A percentile compares a stretch with the other conserved stretches of the same genome.
Conservation (phyloP, 129 eudicot genomes). For the Artemisia argyi region DNA sequence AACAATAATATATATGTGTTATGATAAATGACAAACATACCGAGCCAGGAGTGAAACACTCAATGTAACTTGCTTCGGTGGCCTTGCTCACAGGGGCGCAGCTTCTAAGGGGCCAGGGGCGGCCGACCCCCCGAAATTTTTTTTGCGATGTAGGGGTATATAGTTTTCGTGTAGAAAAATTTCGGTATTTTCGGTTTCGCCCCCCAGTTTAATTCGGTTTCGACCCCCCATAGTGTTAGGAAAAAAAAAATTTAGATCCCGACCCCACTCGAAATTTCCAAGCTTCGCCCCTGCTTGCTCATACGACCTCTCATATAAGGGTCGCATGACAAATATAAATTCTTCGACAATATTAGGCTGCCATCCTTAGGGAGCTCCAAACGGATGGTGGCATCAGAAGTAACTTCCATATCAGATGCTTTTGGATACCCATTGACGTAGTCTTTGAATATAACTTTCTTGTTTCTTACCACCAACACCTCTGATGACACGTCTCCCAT, state of each 20-base stretch:
- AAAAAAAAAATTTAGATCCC: too few species aligned
- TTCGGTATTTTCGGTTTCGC: too few species aligned
- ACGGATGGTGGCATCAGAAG: slow-evolving; percentile 24
- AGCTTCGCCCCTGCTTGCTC: too few species aligned
- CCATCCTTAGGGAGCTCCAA: slow-evolving; percentile 24
- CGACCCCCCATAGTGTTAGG: too few species aligned
- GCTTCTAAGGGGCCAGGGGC: too few species aligned
- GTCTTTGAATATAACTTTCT: slow-evolving; percentile 30
- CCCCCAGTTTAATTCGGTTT: too few species aligned
- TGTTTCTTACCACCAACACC: slow-evolving; percentile 21
- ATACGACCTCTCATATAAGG: slow-evolving; percentile 21
- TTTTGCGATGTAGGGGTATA: too few species aligned
- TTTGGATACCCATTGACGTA: slow-evolving; percentile 23
- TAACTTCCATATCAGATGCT: slow-evolving; percentile 23
- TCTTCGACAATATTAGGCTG: slow-evolving; percentile 14
- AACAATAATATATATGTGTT: too few species aligned
- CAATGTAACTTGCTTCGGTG: not conserved
- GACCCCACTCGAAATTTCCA: too few species aligned
- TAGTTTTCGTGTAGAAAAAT: too few species aligned
- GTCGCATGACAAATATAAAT: slow-evolving; percentile 31
- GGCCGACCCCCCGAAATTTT: too few species aligned
- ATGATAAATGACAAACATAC: slow-evolving; percentile 8
- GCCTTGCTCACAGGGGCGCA: too few species aligned
- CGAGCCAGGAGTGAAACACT: slow-evolving; percentile 24
- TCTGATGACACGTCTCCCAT: not conserved